Evolutionary conservation across 176 grass and related monocot species (phyloP), one percentile per base, ranked within the genome.

Genomic region (Saccharum officinarum): DNA sequence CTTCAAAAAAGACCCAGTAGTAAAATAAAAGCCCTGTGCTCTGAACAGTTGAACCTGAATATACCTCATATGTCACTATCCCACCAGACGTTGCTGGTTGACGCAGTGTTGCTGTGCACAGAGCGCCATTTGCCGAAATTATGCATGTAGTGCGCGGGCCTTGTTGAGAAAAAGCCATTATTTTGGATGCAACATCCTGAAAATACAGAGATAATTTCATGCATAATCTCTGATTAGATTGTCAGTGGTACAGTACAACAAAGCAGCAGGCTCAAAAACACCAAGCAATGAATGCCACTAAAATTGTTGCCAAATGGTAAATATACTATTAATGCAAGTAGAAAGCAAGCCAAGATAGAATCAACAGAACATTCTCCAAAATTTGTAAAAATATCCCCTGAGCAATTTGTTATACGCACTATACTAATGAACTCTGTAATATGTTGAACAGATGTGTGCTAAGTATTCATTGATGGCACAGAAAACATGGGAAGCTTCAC

Each of bases 151-250:
- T 97, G 8, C 94, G 92, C 55, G 92, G 90, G 59, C 97, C 94
- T 92, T 94, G 97, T 76, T 99, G 94, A 13, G 94, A 92, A 88
- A 99, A 2, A 1, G 55, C 87, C 94, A 99, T 92, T 88, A 99
- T 99, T 88, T 99, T 97, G 65, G 97, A 97, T 66, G 92, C 94
- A 36, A 99, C 92, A 83, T 99, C 97, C 97, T 99, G 83, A 9
- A 74, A 87, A 79, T 75, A 83, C 74, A 2, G 59, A 82, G 15
- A 78, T 30, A 28, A 86, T 66, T 74, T 75, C 20, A 86, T 82
- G 40, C 38, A 84, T 78, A 86, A 54, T 85, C 10, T 16, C 28
- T 66, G 67, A 54, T 72, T 79, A 80, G 46, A 75, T 50, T 50
- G 36, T 57, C 34, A n/a, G 20, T 12, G 77, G n/a, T 66, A 15